phyloP scores from a whole-genome alignment of 163 green algal species.

The Scenedesmus sp. region DNA sequence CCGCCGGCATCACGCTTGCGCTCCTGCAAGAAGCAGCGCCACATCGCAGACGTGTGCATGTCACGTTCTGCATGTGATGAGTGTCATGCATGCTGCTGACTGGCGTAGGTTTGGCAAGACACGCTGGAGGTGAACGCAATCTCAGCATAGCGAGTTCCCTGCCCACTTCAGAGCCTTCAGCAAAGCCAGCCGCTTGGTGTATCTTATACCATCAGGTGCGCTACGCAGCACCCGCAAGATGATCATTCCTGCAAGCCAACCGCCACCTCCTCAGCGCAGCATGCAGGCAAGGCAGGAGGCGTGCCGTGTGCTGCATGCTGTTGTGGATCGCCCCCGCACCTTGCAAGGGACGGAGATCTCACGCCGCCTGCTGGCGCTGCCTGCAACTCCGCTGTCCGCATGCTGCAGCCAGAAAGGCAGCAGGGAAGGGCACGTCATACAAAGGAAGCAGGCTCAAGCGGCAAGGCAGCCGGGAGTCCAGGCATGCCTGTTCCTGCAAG shows the following conservation, averaged over 20 bases:
- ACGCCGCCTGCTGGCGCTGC: background rate
- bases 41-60: background rate
- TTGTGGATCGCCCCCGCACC: background rate
- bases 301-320: background rate
- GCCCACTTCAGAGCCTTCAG: too few species aligned
- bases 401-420: background rate
- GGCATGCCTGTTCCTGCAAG: background rate
- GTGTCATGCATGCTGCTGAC: background rate
- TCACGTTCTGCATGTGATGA: background rate
- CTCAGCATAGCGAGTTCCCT: too few species aligned
- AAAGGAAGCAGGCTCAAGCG: background rate
- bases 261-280: background rate
- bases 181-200: too few species aligned
- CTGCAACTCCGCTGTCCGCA: background rate
- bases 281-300: background rate
- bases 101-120: background rate
- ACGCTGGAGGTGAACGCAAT: background rate
- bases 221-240: background rate
- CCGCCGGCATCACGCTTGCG: constrained; percentile 50
- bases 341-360: background rate
- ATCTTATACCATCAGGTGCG: too few species aligned
- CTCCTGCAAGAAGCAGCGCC: constrained; percentile 5
- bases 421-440: background rate
- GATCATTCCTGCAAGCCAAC: background rate
- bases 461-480: background rate